Conservation (phyloP, 1,284 basidiomycete genomes). For the Cerrena zonata region DNA sequence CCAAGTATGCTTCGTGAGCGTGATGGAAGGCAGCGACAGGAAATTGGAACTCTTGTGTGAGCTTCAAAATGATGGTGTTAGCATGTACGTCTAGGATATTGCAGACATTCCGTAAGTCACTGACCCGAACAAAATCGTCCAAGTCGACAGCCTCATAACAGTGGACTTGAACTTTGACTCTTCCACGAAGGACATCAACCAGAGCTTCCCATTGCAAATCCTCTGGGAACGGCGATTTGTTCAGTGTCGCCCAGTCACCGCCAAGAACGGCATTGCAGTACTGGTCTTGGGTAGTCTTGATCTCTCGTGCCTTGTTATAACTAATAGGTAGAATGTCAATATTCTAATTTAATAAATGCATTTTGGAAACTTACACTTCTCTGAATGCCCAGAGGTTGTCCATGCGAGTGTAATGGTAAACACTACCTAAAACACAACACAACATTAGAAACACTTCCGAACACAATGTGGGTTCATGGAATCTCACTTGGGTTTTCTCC, state of each 20-base stretch:
- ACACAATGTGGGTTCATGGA: too few relatives aligned
- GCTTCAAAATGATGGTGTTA: slow-evolving; percentile 13
- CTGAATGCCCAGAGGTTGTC: slow-evolving; percentile 41
- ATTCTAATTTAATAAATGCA: neutral
- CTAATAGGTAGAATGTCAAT: too few relatives aligned
- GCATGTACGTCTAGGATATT: too few relatives aligned
- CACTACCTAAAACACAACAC: slow-evolving; percentile 24
- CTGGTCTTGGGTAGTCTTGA: slow-evolving; percentile 68
- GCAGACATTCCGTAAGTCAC: neutral
- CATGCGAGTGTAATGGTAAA: slow-evolving; percentile 37
- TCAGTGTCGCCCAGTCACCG: slow-evolving; percentile 54
- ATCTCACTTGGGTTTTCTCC: slow-evolving; percentile 33
- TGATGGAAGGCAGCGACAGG: slow-evolving; percentile 51
- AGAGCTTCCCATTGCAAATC: slow-evolving; percentile 77
- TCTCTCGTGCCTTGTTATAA: slow-evolving; percentile 62
- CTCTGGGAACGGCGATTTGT: slow-evolving; percentile 55
- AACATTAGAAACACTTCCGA: too few relatives aligned
- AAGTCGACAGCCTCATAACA: slow-evolving; percentile 81
- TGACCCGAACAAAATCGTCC: slow-evolving; percentile 61
- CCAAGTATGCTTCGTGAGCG: slow-evolving; percentile 54
- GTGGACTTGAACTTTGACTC: slow-evolving; percentile 62
- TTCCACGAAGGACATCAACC: slow-evolving; percentile 76
- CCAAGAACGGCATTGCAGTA: slow-evolving; percentile 54
- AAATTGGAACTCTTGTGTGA: slow-evolving; percentile 46
- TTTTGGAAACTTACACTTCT: slow-evolving; percentile 27